These are phyloP conservation scores for Rhodotorula sp. DNA, from an alignment of 1,284 basidiomycete species.

Conservation along the genomic window DNA sequence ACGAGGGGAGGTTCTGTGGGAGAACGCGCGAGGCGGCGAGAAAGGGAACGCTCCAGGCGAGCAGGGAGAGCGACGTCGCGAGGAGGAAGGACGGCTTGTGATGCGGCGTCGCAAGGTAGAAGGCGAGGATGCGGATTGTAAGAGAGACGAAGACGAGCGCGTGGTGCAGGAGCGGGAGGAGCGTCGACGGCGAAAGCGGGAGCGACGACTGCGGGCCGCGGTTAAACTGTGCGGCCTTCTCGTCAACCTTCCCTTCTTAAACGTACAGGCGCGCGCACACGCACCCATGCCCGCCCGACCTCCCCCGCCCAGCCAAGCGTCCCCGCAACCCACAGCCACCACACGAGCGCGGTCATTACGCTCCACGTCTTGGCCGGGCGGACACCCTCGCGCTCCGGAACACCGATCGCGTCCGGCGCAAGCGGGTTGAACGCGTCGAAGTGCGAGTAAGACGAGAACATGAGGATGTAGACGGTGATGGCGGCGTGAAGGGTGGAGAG, in stretches of 20 bases:
- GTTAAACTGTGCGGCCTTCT: background rate
- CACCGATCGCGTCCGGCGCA: conserved; percentile 23
- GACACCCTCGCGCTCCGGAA: background rate
- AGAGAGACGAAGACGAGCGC: conserved; percentile 38
- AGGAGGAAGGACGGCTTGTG: conserved; percentile 32
- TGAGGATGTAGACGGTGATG: conserved; percentile 43
- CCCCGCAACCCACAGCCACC: conserved; percentile 43
- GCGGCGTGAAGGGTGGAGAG: conserved; percentile 39
- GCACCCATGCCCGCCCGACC: conserved; percentile 37
- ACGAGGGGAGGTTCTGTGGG: conserved; percentile 41
- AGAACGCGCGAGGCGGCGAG: conserved; percentile 42
- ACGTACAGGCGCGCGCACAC: background rate
- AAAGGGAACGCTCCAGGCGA: conserved; percentile 42
- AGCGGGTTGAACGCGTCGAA: conserved; percentile 42
- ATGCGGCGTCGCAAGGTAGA: conserved; percentile 27
- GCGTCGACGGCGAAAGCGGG: conserved; percentile 40
- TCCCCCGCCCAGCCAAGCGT: conserved; percentile 41
- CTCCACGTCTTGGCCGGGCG: conserved; percentile 34
- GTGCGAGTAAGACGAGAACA: conserved; percentile 42
- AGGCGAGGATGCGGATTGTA: conserved; percentile 26
- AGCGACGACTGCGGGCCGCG: conserved; percentile 38
- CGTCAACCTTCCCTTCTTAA: background rate
- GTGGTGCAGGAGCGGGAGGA: conserved; percentile 42
- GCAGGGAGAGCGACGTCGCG: conserved; percentile 41
- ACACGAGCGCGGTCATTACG: conserved; percentile 26